phyloP scores from a whole-genome alignment of 805 yeast genomes.

The Candida incommunis region DNA sequence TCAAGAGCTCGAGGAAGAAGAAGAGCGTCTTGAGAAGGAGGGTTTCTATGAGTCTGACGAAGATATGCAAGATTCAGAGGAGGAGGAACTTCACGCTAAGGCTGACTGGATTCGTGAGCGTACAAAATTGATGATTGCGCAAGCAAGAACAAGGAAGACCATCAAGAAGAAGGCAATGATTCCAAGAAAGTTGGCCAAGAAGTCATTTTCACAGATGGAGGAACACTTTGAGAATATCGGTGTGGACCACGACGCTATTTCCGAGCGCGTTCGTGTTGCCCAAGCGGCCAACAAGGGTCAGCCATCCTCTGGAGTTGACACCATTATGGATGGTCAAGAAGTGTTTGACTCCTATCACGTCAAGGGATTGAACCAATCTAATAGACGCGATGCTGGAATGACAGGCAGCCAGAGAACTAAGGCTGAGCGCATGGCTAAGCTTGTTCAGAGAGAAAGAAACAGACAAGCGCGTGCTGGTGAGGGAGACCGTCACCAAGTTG shows the following conservation, averaged over 20 bases:
- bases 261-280: slow-evolving; percentile 30
- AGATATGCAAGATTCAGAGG: slow-evolving; percentile 46
- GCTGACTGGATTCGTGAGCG: slow-evolving; percentile 93
- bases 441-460: slow-evolving; percentile 88
- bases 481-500: slow-evolving; percentile 82
- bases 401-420: slow-evolving; percentile 54
- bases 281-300: slow-evolving; percentile 21
- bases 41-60: slow-evolving; percentile 93
- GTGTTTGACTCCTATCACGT: slow-evolving; percentile 15
- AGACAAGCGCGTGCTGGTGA: slow-evolving; percentile 89
- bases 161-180: slow-evolving; percentile 85
- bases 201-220: slow-evolving; percentile 64
- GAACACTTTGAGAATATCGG: slow-evolving; percentile 82
- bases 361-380: slow-evolving; percentile 18
- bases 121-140: slow-evolving; percentile 85
- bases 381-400: slow-evolving; percentile 19
- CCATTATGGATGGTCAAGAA: slow-evolving; percentile 38
- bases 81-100: slow-evolving; percentile 61
- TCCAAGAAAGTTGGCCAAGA: slow-evolving; percentile 59
- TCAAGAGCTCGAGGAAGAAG: slow-evolving; percentile 93
- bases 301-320: slow-evolving; percentile 58
- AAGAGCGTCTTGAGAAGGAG: slow-evolving; percentile 80
- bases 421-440: slow-evolving; percentile 76
- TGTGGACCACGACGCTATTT: slow-evolving; percentile 62
- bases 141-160: slow-evolving; percentile 74